Evolutionary conservation across 2,329 filamentous ascomycete genomes (phyloP), one percentile per base, ranked within the genome.

Genomic region (Colletotrichum sp.): DNA sequence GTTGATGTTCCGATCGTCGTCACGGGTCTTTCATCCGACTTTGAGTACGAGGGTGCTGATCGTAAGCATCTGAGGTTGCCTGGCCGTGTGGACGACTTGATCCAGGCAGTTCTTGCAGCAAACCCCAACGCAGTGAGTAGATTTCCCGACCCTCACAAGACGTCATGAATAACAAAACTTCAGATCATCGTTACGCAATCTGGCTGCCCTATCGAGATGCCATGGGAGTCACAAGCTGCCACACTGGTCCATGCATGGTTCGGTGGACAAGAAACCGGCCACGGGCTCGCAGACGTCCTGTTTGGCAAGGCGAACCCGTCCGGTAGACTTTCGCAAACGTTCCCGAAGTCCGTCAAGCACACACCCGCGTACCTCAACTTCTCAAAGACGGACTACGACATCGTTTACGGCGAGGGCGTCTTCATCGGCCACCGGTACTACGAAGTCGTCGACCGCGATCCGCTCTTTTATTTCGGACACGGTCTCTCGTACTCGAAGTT

Each of bases 401-500:
- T 93, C 0, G 86, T 95, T 2, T 97, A 96, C 81, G 94, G 94
- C 63, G 95, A 97, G 83, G 95, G 95, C 76, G 88, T 97, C 62
- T 96, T 95, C 82, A 88, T 96, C 49, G 95, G 95, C 5, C 97
- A 97, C 85, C 89, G 94, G 26, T 95, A 93, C 86, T 97, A 95
- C 83, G 95, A 97, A 81, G 93, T 91, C 80, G 88, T 90, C n/a
- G 88, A 92, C 44, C 88, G 92, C 6, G 87, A 89, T 1, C 91
- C 93, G 0, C 89, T 94, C 32, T 97, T 96, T 84, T 90, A 93
- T 73, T 98, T 98, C 82, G 95, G 95, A 15, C 93, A 95, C 81
- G 95, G 95, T 3, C 88, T 97, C 2, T 94, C 93, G 18, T 97
- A 96, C 84, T 96, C 94, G 0, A 91, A 87, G 0, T 96, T 96